phyloP scores from a whole-genome alignment of 768 basidiomycete genomes.

The Leccinum variicolor region DNA sequence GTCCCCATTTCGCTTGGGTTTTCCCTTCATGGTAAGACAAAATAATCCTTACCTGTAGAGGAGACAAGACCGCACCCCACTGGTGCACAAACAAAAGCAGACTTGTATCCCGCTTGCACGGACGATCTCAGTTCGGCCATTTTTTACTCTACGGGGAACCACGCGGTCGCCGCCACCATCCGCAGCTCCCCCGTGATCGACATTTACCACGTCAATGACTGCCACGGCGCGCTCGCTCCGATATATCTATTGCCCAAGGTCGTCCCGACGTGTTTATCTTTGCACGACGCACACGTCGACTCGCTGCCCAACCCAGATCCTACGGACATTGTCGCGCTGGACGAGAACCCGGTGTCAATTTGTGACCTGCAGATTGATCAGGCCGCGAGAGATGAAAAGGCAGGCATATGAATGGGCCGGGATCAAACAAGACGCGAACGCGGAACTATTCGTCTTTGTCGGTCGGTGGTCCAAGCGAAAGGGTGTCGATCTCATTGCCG shows the following conservation, averaged over 20 bases:
- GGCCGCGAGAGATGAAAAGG: constrained; percentile 80
- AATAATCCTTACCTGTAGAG: constrained; percentile 55
- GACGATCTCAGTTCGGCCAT: constrained; percentile 95
- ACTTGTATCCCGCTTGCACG: constrained; percentile 96
- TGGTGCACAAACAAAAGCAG: constrained; percentile 88
- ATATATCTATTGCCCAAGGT: constrained; percentile 92
- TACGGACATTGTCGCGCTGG: constrained; percentile 89
- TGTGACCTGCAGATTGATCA: constrained; percentile 75
- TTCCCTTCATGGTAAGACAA: too few species aligned
- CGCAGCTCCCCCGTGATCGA: constrained; percentile 84
- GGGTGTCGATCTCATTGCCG: constrained; percentile 93
- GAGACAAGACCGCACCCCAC: constrained; percentile 87
- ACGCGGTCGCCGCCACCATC: constrained; percentile 90
- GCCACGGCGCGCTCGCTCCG: constrained; percentile 88
- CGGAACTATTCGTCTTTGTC: constrained; percentile 93
- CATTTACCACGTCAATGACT: constrained; percentile 94
- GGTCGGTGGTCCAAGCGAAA: constrained; percentile 99
- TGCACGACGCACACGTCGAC: constrained; percentile 96
- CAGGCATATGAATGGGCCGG: constrained; percentile 96
- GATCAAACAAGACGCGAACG: constrained; percentile 85
- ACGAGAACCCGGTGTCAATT: constrained; percentile 68
- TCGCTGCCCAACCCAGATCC: constrained; percentile 95
- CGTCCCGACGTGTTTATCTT: constrained; percentile 83
- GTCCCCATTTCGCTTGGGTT: too few species aligned
- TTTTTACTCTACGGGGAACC: constrained; percentile 99